A percentile compares a stretch with the other conserved stretches of the same genome.
phyloP scores from a whole-genome alignment of 176 grass and related monocot species.

The Chrysopogon serrulatus region DNA sequence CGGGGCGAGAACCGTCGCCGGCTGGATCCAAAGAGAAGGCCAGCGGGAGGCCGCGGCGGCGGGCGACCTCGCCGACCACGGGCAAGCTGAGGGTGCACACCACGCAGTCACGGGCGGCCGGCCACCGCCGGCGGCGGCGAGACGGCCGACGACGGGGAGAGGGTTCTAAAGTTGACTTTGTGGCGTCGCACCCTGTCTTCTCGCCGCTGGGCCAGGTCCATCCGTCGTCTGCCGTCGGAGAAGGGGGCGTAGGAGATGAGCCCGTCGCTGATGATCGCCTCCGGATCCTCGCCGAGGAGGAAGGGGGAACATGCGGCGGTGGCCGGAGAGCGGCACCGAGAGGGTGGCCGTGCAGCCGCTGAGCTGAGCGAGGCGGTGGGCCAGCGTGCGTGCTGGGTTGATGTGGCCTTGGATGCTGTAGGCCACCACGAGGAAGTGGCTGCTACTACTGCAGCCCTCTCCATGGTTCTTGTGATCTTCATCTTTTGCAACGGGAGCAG shows the following conservation, averaged over 20 bases:
- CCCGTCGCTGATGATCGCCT: neutral
- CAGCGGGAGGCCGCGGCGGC: slow-evolving; percentile 15
- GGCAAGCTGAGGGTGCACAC: slow-evolving; percentile 21
- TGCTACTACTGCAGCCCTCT: neutral
- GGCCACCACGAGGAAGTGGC: neutral
- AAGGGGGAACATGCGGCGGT: slow-evolving; percentile 48
- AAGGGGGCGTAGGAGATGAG: slow-evolving; percentile 27
- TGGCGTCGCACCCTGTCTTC: neutral
- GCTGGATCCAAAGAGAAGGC: slow-evolving; percentile 54
- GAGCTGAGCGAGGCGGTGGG: neutral
- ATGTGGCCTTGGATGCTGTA: slow-evolving; percentile 7
- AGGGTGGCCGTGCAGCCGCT: slow-evolving; percentile 22
- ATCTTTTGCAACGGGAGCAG: neutral
- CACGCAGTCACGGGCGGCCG: slow-evolving; percentile 29
- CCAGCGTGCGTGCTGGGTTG: neutral
- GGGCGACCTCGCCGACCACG: slow-evolving; percentile 17
- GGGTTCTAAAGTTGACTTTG: neutral
- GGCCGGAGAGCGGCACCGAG: neutral
- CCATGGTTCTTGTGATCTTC: neutral
- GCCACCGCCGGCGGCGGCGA: neutral
- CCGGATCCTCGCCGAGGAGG: neutral
- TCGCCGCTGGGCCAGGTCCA: neutral
- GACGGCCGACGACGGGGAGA: slow-evolving; percentile 20
- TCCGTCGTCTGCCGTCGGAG: slow-evolving; percentile 43
- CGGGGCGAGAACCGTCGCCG: neutral